These are phyloP conservation scores for Hericium erinaceus DNA, from an alignment of 768 basidiomycete genomes.

Conservation along the genomic window DNA sequence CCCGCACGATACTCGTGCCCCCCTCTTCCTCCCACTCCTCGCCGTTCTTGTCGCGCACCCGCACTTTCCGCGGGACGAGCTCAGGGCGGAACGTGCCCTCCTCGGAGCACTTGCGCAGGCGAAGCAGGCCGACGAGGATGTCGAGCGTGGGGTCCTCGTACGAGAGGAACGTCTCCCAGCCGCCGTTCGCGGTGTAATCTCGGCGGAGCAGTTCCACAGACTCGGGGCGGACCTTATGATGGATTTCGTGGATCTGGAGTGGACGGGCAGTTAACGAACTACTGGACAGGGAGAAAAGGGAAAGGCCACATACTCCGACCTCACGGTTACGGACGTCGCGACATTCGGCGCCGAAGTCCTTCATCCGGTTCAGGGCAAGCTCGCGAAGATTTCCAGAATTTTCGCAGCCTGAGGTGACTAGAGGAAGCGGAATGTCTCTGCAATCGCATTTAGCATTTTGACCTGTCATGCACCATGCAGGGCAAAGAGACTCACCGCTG, in stretches of 20 bases:
- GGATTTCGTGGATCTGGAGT: slow-evolving; percentile 89
- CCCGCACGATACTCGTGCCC: slow-evolving; percentile 86
- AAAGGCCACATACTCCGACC: slow-evolving; percentile 68
- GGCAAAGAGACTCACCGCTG: slow-evolving; percentile 52
- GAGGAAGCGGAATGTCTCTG: slow-evolving; percentile 93
- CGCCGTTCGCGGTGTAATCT: slow-evolving; percentile 95
- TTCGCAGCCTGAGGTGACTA: slow-evolving; percentile 95
- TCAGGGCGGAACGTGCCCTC: slow-evolving; percentile 97
- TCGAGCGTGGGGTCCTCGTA: slow-evolving; percentile 98
- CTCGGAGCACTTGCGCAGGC: slow-evolving; percentile 90
- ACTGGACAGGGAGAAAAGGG: background rate
- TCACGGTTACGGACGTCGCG: slow-evolving; percentile 96
- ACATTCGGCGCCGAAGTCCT: slow-evolving; percentile 96
- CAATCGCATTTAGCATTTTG: background rate
- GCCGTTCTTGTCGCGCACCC: background rate
- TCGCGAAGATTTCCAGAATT: slow-evolving; percentile 96
- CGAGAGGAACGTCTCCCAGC: slow-evolving; percentile 99
- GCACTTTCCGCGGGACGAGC: slow-evolving; percentile 52
- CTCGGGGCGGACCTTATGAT: slow-evolving; percentile 93
- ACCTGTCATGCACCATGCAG: background rate
- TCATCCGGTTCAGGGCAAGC: slow-evolving; percentile 93
- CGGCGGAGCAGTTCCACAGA: slow-evolving; percentile 90
- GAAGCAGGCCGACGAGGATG: slow-evolving; percentile 87
- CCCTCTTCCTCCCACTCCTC: slow-evolving; percentile 43
- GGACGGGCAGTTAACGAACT: slow-evolving; percentile 3